Base-by-base conservation (phyloP, 75 land plant genomes). In the Selaginella tamariscina region DNA sequence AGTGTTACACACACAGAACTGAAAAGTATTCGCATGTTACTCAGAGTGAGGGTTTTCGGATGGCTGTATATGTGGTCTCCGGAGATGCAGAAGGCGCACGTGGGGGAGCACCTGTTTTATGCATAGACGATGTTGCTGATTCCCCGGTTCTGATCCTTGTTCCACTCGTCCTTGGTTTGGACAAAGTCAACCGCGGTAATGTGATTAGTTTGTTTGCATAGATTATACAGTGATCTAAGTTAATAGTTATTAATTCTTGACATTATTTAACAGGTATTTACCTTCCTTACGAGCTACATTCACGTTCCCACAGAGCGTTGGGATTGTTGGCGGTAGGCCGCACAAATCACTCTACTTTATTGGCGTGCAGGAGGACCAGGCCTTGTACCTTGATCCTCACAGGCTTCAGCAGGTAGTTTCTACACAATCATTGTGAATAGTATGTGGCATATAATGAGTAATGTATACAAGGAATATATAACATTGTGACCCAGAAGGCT, bases 81-180 rank as follows among this genome's bases (percentile, higher is more conserved):
- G 99, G 96, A 55, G 98, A 89, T 80, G 99, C 89, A 68, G 85
- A 87, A 73, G 99, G 99, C 30, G 98, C 83, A 68, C 67, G 85
- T 65, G 99, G 99, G 68, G 99, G 99, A 60, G 99, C 99, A 56
- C 99, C 99, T 64, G 86, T 84, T 62, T 69, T 95, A 0, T 87
- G 79, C 69, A 78, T 82, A 69, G 91, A 85, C 30, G 89, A 85
- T 71, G 88, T 84, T 32, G 72, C 76, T 11, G 78, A 68, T 24
- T 70, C 80, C 28, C 84, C 89, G 1, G 30, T 89, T 32, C 67
- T 89, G 56, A 65, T 89, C 66, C 75, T 89, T 67, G 87, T 89
- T 56, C 94, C 94, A 1, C 80, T 91, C 76, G 93, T 91, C 60
- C 80, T 88, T 65, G 88, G 91, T 27, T 76, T 87, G 24, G 88